Evolutionary conservation across 192 early-diverging fungal species (phyloP), one percentile per base, ranked within the genome.

Genomic region (Coemansia guatemalensis): DNA sequence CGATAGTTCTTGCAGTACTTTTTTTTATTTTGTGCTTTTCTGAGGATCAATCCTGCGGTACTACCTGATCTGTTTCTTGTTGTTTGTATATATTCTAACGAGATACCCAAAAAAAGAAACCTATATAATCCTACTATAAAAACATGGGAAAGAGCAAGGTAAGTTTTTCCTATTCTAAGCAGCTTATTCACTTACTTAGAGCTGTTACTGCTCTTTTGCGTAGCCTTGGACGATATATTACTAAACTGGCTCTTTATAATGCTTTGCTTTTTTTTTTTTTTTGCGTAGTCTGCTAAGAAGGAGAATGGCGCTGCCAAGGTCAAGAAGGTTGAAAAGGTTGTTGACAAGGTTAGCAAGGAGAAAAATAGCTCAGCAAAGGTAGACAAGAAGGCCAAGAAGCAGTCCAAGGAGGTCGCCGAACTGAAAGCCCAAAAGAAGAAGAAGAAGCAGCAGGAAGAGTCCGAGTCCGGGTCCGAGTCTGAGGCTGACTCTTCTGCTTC

Each of bases 381-480:
- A 27, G 69, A 73, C 51, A 62, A 67, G 20, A 60, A 61, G 35
- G 66, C 56, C 18, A 60, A 49, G 59, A 60, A 49, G 48, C 44
- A 50, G 41, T 52, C 53, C 27, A 59, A 66, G 56, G 51, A 67
- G 62, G 27, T 29, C 8, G 24, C 44, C 12, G 50, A 21, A 21
- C 22, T 24, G 20, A 30, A 54, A 21, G 53, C 53, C 21, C 50
- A 6, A 11, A 51, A 51, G 49, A 51, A 54, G 27, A 23, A 59
- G 50, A 8, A 62, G 49, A 8, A 62, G 50, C 26, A 17, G 4
- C 1, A 58, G 56, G 33, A 62, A 48, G 67, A 65, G 11, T 63
- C 69, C n/a, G 74, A 75, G 65, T 72, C 72, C 25, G 73, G 65
- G 26, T 65, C 69, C 18, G 69, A 72, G 39, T 81, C 78, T 33